phyloP scores from a whole-genome alignment of 139 green algal genomes.

The Chlorella sp. region DNA sequence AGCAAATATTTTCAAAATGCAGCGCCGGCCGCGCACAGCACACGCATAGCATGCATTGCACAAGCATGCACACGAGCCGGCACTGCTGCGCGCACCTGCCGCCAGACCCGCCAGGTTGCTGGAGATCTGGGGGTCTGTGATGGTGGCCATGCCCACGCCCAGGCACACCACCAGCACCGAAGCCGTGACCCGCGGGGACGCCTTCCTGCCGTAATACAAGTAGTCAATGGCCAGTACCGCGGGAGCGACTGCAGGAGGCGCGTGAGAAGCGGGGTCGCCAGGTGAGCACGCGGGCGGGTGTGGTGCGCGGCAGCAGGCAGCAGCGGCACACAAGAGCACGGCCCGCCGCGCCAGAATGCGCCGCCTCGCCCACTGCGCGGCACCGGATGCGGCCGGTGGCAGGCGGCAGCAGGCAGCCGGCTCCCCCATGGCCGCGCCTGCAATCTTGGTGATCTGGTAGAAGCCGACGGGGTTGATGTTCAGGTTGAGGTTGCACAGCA shows the following conservation, averaged over 20 bases:
- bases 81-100: slow-evolving; percentile 34
- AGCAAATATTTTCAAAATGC: too few relatives aligned
- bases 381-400: not conserved
- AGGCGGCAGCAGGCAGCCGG: not conserved
- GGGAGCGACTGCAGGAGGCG: slow-evolving; percentile 68
- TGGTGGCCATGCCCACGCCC: slow-evolving; percentile 81
- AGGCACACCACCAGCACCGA: slow-evolving; percentile 76
- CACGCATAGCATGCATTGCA: too few relatives aligned
- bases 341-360: too few relatives aligned
- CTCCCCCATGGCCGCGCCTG: not conserved
- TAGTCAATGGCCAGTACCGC: slow-evolving; percentile 82
- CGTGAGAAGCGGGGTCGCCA: not conserved
- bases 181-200: slow-evolving; percentile 54
- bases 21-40: too few relatives aligned
- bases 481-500: slow-evolving; percentile 87
- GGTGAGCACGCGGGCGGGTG: not conserved
- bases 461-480: slow-evolving; percentile 92
- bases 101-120: slow-evolving; percentile 65
- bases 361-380: too few relatives aligned
- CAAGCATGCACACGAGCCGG: too few relatives aligned
- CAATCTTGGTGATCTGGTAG: slow-evolving; percentile 92
- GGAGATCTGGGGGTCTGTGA: slow-evolving; percentile 73
- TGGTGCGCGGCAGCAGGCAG: not conserved
- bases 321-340: not conserved
- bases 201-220: slow-evolving; percentile 62